Percentiles rank a stretch among this genome's conserved stretches.
Evolutionary conservation across 2,329 filamentous ascomycete species (phyloP).

Genomic region (Celoporthe dispersa): DNA sequence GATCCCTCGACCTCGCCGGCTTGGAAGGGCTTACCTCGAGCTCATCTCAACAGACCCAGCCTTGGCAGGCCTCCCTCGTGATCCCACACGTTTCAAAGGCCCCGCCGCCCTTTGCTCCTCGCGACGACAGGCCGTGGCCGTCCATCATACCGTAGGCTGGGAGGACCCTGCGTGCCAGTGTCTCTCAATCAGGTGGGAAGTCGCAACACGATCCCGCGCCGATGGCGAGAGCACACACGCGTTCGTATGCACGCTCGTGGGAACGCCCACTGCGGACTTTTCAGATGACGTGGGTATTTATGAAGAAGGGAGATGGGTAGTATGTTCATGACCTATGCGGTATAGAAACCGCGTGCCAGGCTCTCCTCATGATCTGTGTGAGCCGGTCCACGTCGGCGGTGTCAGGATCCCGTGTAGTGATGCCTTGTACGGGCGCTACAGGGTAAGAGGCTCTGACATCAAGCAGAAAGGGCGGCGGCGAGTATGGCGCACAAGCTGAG

Average conservation of each 20-base stretch:
- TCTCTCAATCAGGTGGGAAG: not conserved
- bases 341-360: not conserved
- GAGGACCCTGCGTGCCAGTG: not conserved
- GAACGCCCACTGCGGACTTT: not conserved
- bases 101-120: not conserved
- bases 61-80: not conserved
- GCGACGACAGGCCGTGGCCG: not conserved
- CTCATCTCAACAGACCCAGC: not conserved
- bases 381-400: not conserved
- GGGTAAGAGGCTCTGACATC: not conserved
- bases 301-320: not conserved
- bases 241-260: slow-evolving; percentile 14
- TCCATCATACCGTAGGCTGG: not conserved
- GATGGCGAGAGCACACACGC: slow-evolving; percentile 12
- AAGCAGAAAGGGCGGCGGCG: not conserved
- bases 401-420: not conserved
- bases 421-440: not conserved
- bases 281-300: too few species aligned
- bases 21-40: not conserved
- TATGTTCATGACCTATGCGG: not conserved
- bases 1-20: not conserved
- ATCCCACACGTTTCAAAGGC: not conserved
- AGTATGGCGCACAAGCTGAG: not conserved
- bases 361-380: not conserved
- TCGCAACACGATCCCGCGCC: slow-evolving; percentile 9